Conservation (phyloP, 805 yeast genomes). For the Komagataella pastoris region DNA sequence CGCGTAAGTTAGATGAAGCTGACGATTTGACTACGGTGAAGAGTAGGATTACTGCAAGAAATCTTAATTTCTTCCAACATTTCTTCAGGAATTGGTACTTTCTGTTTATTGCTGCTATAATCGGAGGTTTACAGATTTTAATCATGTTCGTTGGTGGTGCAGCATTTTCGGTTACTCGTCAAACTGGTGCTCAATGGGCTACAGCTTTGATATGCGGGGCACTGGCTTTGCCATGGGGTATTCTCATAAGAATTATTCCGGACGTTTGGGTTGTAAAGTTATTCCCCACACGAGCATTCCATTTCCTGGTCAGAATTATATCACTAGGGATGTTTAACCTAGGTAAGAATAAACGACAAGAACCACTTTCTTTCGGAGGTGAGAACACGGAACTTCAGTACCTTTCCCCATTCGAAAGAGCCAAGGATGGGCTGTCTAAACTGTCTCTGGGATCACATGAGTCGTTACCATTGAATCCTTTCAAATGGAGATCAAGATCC, state of each 20-base stretch:
- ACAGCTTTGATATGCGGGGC: slow-evolving; percentile 75
- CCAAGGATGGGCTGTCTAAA: slow-evolving; percentile 12
- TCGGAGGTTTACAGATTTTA: slow-evolving; percentile 73
- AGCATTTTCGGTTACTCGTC: slow-evolving; percentile 74
- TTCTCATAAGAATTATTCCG: slow-evolving; percentile 66
- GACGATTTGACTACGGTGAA: slow-evolving; percentile 47
- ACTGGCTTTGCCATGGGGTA: slow-evolving; percentile 70
- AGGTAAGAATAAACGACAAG: background rate
- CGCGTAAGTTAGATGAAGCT: slow-evolving; percentile 83
- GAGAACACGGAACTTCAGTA: background rate
- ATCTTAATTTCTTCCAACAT: slow-evolving; percentile 75
- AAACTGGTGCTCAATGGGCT: slow-evolving; percentile 83
- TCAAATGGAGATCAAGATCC: background rate
- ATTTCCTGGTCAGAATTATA: slow-evolving; percentile 9
- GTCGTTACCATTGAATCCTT: background rate
- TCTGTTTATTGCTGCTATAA: slow-evolving; percentile 52
- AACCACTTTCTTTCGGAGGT: background rate
- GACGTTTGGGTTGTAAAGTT: slow-evolving; percentile 55
- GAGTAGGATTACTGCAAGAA: slow-evolving; percentile 46
- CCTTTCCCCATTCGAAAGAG: slow-evolving; percentile 13
- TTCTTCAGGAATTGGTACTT: slow-evolving; percentile 77
- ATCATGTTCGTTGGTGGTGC: slow-evolving; percentile 97
- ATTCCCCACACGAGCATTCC: slow-evolving; percentile 51
- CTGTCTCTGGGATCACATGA: background rate
- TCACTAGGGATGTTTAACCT: slow-evolving; percentile 7